Evolutionary conservation across 164 flowering plant genomes (phyloP).

Genomic region (Buxus sempervirens): DNA sequence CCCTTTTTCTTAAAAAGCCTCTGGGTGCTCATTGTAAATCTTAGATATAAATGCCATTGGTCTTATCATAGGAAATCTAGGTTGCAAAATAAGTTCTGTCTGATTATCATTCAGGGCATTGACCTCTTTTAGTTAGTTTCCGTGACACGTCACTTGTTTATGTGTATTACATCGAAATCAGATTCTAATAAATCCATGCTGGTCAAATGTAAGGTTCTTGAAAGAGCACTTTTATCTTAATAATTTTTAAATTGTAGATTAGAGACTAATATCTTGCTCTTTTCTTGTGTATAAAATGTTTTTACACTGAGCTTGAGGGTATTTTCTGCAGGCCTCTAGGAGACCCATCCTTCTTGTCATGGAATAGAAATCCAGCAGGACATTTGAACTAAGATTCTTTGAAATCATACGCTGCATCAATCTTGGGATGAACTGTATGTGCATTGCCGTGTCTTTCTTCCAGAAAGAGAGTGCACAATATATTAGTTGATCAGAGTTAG

Average conservation of each 20-base stretch:
- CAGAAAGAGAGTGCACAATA: neutral
- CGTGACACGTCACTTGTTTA: neutral
- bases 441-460: neutral
- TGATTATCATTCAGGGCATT: neutral
- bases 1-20: too few relatives aligned
- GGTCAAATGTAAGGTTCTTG: neutral
- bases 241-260: neutral
- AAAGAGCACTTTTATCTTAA: neutral
- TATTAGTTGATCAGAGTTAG: neutral
- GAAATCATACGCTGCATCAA: neutral
- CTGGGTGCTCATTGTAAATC: too few relatives aligned
- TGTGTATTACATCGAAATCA: neutral
- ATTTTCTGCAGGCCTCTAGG: slow-evolving; percentile 67
- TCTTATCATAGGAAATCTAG: neutral
- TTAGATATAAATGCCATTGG: neutral
- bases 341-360: slow-evolving; percentile 70
- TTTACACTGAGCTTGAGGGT: neutral
- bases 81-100: neutral
- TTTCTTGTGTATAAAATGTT: neutral
- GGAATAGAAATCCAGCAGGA: slow-evolving; percentile 69
- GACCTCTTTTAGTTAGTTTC: neutral
- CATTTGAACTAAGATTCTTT: slow-evolving; percentile 24
- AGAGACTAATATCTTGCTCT: neutral
- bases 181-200: neutral
- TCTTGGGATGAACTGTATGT: neutral